Percentiles rank a stretch among this genome's conserved stretches.
These are phyloP conservation scores for Alternaria postmessia DNA, from an alignment of 2,329 filamentous ascomycete species.

Conservation along the genomic window DNA sequence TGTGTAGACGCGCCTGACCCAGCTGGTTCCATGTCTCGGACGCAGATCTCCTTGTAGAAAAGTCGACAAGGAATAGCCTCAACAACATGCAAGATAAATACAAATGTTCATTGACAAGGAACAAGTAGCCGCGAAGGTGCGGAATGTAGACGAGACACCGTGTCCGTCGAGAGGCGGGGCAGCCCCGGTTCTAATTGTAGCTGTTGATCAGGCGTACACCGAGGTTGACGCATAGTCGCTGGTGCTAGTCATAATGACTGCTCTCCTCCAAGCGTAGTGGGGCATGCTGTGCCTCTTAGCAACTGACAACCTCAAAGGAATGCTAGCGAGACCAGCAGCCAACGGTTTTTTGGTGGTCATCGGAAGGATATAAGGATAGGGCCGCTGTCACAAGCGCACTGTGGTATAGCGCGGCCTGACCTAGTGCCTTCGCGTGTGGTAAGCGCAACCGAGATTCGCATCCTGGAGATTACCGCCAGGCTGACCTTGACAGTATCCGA, in stretches of 20 bases:
- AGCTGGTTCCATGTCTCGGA: constrained; percentile 12
- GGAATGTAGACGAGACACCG: constrained; percentile 6
- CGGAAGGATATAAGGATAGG: constrained; percentile 10
- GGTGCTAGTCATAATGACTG: neutral
- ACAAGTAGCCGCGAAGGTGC: constrained; percentile 2
- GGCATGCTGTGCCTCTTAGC: constrained; percentile 7
- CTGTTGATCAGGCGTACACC: constrained; percentile 3
- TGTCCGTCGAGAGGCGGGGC: constrained; percentile 7
- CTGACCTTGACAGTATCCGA: constrained; percentile 3
- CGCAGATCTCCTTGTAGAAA: constrained; percentile 12
- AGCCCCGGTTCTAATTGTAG: constrained; percentile 7
- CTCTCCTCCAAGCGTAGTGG: constrained; percentile 1
- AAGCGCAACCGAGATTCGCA: constrained; percentile 18
- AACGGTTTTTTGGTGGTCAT: constrained; percentile 4
- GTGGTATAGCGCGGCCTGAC: constrained; percentile 6
- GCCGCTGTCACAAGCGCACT: constrained; percentile 18
- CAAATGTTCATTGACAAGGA: neutral
- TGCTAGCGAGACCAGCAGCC: constrained; percentile 1
- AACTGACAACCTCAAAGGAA: neutral
- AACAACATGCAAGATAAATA: constrained; percentile 12
- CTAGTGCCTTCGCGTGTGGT: constrained; percentile 16
- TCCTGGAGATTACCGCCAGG: constrained; percentile 15
- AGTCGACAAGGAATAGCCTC: constrained; percentile 10
- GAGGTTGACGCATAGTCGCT: constrained; percentile 1
- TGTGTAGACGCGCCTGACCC: constrained; percentile 10